These are phyloP conservation scores for Termitomyces sp. DNA, from an alignment of 768 basidiomycete species.

Conservation along the genomic window DNA sequence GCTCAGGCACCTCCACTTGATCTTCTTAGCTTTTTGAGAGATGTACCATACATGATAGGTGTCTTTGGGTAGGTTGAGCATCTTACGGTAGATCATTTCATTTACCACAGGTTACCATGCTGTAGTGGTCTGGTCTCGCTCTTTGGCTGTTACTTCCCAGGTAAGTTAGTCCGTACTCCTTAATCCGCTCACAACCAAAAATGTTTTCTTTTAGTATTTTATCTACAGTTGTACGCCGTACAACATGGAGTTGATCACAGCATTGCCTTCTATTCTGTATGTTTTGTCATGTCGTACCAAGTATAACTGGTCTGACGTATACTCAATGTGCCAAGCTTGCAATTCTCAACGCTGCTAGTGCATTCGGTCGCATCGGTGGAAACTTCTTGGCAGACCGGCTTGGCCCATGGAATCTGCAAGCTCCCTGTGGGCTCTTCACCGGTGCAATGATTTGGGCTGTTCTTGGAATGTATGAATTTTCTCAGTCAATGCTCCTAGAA, in stretches of 20 bases:
- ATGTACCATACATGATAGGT: conserved; percentile 23
- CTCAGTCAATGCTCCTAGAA: neutral
- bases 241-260: conserved; percentile 16
- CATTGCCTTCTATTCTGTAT: conserved; percentile 18
- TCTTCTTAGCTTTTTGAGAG: conserved; percentile 26
- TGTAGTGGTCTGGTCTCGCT: conserved; percentile 2
- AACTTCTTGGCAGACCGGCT: conserved; percentile 27
- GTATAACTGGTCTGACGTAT: neutral
- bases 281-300: neutral
- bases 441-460: conserved; percentile 38
- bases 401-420: conserved; percentile 29
- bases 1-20: conserved; percentile 13
- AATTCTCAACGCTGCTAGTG: conserved; percentile 28
- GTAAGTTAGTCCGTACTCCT: conserved; percentile 7
- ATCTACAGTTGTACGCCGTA: conserved; percentile 15
- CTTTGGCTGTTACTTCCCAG: conserved; percentile 12
- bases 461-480: conserved; percentile 26
- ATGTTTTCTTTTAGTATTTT: neutral
- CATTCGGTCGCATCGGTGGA: conserved; percentile 29
- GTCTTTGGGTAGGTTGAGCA: conserved; percentile 20
- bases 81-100: neutral
- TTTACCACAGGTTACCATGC: neutral
- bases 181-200: neutral
- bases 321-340: conserved; percentile 21
- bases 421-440: conserved; percentile 27